Base-by-base conservation (phyloP, 2,329 filamentous ascomycete species). In the Penicillium sp. region DNA sequence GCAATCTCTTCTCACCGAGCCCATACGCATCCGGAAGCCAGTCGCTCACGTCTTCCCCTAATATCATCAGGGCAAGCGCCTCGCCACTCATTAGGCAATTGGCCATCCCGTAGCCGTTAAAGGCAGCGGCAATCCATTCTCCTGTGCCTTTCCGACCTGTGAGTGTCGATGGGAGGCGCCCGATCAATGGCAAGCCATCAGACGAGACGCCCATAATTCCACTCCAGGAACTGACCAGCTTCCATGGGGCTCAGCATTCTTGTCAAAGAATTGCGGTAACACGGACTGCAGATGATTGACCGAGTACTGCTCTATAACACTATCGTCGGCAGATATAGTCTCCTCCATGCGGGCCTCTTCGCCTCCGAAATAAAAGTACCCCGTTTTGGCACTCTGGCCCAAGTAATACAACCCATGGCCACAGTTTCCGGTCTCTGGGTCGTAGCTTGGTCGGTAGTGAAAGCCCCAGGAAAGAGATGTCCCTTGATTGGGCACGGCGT, bases 51-150 rank as follows among this genome's bases (percentile, higher is more conserved):
- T 49, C 32, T 23, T 61, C 42, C 10, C 60, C 56, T n/a, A 69
- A 49, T 42, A 68, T 56, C 55, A 61, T 62, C 41, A 50, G 46
- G 3, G 51, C 64, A 31, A 66, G 40, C 1, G 55, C 60, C 38
- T 65, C 58, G 2, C 61, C 63, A 34, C 56, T 51, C 37, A 50
- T 52, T 57, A 57, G 60, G 40, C 60, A 83, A 74, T 77, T 82
- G 75, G 42, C 69, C 82, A 85, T 85, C 0, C 82, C 81, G 62
- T 85, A 80, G 1, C 83, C 83, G 61, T 84, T 81, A 55, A 85
- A 85, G 8, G 78, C 75, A 2, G 77, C 79, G n/a, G 73, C 74
- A 2, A 82, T 67, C 76, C 78, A 86, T 47, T 66, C 64, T 13
- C 57, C 56, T 1, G 49, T 38, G 1, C 59, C 54, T 6, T 24